Percentiles rank a stretch among this genome's conserved stretches.
Conservation (phyloP, 306 rosid species). For the Cotoneaster glaucophyllus region DNA sequence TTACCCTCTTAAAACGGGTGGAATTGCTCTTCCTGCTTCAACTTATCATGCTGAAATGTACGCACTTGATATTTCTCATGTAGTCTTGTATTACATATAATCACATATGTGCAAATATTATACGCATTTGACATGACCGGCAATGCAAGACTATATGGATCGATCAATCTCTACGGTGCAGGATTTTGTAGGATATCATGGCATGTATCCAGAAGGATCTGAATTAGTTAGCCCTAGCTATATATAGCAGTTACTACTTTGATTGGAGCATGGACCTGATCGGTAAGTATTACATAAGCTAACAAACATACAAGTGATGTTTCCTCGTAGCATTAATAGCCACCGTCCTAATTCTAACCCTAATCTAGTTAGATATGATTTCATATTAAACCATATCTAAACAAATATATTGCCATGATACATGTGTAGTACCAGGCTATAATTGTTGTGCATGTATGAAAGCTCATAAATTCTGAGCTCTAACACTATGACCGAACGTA, state of each 20-base stretch:
- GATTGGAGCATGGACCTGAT: not conserved
- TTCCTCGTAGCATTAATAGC: not conserved
- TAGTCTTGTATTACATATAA: not conserved
- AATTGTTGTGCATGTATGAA: not conserved
- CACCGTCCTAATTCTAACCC: not conserved
- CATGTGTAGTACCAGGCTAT: not conserved
- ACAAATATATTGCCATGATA: not conserved
- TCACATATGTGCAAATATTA: not conserved
- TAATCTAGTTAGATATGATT: not conserved
- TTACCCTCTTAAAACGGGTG: too few species aligned
- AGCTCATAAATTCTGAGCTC: not conserved
- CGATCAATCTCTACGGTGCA: not conserved
- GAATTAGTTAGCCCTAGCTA: not conserved
- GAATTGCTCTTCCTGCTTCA: too few species aligned
- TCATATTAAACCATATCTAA: not conserved
- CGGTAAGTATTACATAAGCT: not conserved
- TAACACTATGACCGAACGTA: not conserved
- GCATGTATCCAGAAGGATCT: not conserved
- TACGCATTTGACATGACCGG: not conserved
- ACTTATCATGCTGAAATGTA: not conserved
- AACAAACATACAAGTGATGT: not conserved
- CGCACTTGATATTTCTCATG: not conserved
- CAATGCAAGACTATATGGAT: not conserved
- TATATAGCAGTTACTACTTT: not conserved
- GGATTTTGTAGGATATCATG: not conserved